Base-by-base conservation (phyloP, 768 basidiomycete genomes). In the Kondoa subrosea region DNA sequence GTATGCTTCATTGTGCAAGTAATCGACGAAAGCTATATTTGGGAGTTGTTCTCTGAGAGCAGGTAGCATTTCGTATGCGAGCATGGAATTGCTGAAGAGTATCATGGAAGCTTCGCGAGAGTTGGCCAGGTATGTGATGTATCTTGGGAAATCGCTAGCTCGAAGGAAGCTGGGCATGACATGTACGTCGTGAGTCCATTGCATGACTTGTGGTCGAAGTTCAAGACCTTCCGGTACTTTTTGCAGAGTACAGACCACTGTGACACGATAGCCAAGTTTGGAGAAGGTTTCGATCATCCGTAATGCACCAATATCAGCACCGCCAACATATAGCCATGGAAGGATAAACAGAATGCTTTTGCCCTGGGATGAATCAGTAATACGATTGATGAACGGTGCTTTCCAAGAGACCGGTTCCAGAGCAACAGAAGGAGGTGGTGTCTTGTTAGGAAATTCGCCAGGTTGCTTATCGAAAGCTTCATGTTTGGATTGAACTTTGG, bases 1-100 rank as follows among this genome's bases (percentile, higher is more conserved):
- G 65, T 71, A 72, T 1, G 71, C 65, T 57, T 73, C 72, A 66
- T 73, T 73, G 67, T 73, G 72, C 2, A 73, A 70, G 33, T 73
- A 73, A 66, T 73, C 72, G 66, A 73, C 68, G 57, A 68, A 71
- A 30, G 67, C 60, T 58, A 73, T 67, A 12, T 63, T 56, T 12
- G 72, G 72, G 60, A 73, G 57, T 63, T 71, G 70, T 64, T 71
- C 72, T 2, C 50, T 64, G 2, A 73, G 40, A 29, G 69, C 70
- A 0, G 72, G 72, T 50, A 72, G 66, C 66, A 72, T 59, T 50
- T 72, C 72, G 68, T 72, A 72, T 2, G 56, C 21, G 16, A 72
- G 58, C 65, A 71, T 70, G 21, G 63, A 63, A 61, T 72, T 71
- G 68, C 68, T 69, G 15, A 72, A 3, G n/a, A 72, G n/a, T 32